A percentile compares a stretch with the other conserved stretches of the same genome.
These are phyloP conservation scores for Pilobolus umbonatus DNA, from an alignment of 192 early-diverging fungal genomes.

Conservation along the genomic window DNA sequence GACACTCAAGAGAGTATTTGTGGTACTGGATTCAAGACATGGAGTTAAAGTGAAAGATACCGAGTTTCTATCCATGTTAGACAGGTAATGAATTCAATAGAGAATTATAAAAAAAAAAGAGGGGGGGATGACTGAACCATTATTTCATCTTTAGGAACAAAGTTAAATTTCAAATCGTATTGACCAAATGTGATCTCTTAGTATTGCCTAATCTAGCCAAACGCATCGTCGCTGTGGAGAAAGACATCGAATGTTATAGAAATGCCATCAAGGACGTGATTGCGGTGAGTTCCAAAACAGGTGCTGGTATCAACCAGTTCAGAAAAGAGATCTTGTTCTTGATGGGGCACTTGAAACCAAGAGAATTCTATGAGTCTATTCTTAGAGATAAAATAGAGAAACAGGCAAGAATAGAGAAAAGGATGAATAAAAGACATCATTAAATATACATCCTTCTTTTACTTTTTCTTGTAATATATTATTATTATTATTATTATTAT, in stretches of 20 bases:
- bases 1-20: slow-evolving; percentile 55
- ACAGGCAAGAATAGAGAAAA: no score
- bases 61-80: slow-evolving; percentile 48
- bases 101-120: no score
- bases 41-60: slow-evolving; percentile 57
- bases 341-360: slow-evolving; percentile 5
- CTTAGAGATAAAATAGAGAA: background rate
- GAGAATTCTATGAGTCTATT: slow-evolving; percentile 3
- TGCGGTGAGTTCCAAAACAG: slow-evolving; percentile 59
- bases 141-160: no score
- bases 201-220: slow-evolving; percentile 58
- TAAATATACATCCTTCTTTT: no score
- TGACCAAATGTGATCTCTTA: slow-evolving; percentile 75
- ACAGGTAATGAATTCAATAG: no score
- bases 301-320: slow-evolving; percentile 59
- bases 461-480: no score
- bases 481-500: no score
- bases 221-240: slow-evolving; percentile 46
- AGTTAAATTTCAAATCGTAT: slow-evolving; percentile 46
- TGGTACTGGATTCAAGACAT: slow-evolving; percentile 76
- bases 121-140: no score
- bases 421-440: no score
- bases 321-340: slow-evolving; percentile 60
- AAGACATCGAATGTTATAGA: slow-evolving; percentile 31
- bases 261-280: slow-evolving; percentile 43